Evolutionary conservation across 148 eudicot genomes (phyloP), one percentile per base, ranked within the genome.

Genomic region (Rhododendron molle): DNA sequence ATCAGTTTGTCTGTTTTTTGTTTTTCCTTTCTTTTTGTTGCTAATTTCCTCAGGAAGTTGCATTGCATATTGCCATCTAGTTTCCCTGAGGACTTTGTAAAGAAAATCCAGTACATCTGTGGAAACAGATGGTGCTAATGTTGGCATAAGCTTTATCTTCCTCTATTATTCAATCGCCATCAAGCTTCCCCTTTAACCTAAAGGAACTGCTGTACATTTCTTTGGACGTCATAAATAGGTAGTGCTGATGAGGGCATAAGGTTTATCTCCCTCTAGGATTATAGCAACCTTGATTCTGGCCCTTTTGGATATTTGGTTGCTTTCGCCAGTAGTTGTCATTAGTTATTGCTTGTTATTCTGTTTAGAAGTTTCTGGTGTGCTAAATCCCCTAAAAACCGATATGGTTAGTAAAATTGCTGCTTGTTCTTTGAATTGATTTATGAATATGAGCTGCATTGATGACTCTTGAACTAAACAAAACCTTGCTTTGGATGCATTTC

Each of bases 401-500:
- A 34, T 18, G 21, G 34, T n/a, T 54, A 11, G 21, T 83, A 10
- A 52, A 56, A 82, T 83, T 86, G 40, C 79, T 86, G 40, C 79
- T 67, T 86, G 49, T 71, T 60, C 76, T 47, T 81, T 80, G 47
- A 36, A 81, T 72, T 89, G 36, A 81, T 90, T 47, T 88, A 85
- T 85, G 80, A 46, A 78, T 85, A 67, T 85, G 85, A 83, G 49
- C 52, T 84, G 85, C 90, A 71, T 71, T 88, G 56, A 56, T 85
- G 60, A 85, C 86, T 32, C 67, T 88, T 87, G 49, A 85, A 85
- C 90, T 92, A 67, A 88, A 89, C 90, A 88, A 84, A 87, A 83
- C 86, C 85, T 90, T 80, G 86, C 83, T 88, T 88, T 94, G 92
- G 81, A 85, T 94, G 91, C 88, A 80, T 87, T 91, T 88, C 71